These are phyloP conservation scores for Aphanomyces invadans DNA, from an alignment of 352 stramenopile species.

Conservation along the genomic window DNA sequence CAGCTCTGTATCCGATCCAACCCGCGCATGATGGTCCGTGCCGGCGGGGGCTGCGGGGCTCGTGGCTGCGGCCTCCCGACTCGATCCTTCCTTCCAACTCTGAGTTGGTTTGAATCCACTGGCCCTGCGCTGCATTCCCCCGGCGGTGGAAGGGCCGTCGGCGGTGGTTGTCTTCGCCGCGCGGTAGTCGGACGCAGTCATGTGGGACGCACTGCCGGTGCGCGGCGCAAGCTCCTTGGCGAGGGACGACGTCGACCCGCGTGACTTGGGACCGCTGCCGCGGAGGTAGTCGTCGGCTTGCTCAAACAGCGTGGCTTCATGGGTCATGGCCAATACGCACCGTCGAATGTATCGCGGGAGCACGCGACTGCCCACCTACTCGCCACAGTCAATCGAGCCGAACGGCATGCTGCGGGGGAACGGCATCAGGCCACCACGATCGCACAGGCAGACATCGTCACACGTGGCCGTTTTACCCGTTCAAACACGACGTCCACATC, in stretches of 20 bases:
- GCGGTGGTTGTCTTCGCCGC: neutral
- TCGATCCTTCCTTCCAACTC: neutral
- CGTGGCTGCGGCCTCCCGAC: neutral
- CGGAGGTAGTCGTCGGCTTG: constrained; percentile 5
- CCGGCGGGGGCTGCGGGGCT: neutral
- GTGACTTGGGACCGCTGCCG: neutral
- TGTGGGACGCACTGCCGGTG: constrained; percentile 5
- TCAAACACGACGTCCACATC: constrained; percentile 3
- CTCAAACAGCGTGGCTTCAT: neutral
- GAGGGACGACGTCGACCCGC: neutral
- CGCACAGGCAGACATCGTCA: too few species aligned
- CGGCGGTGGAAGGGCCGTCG: neutral
- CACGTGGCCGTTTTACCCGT: too few species aligned
- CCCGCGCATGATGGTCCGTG: neutral
- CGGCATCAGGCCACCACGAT: too few species aligned
- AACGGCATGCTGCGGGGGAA: too few species aligned
- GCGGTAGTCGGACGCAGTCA: neutral
- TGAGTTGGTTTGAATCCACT: neutral
- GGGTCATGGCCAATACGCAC: neutral
- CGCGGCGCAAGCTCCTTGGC: neutral
- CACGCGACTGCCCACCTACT: neutral
- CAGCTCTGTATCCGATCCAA: neutral
- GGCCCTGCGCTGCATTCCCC: neutral
- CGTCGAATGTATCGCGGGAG: neutral
- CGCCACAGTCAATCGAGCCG: neutral